Percentiles rank a stretch among this genome's conserved stretches.
Evolutionary conservation across 345 rosid genomes (phyloP).

Genomic region (Acer yangbiense): DNA sequence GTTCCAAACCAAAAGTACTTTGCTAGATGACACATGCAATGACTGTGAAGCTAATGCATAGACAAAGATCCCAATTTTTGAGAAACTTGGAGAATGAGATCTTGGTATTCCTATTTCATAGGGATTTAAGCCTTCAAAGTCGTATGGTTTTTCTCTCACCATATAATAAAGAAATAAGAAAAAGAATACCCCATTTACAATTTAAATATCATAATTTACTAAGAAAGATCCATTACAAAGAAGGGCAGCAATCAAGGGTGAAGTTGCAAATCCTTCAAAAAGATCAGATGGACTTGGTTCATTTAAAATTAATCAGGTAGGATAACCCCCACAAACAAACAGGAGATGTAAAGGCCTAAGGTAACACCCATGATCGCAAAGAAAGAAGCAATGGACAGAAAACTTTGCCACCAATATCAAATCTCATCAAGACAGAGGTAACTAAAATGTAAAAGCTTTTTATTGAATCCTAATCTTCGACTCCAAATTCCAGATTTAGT

Average conservation of each 20-base stretch:
- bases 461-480: neutral
- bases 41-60: neutral
- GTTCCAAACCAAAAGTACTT: too few relatives aligned
- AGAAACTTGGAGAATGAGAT: neutral
- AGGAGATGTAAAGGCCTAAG: neutral
- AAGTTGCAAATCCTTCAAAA: too few relatives aligned
- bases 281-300: too few relatives aligned
- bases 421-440: neutral
- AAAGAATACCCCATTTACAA: neutral
- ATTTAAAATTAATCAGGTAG: too few relatives aligned
- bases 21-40: too few relatives aligned
- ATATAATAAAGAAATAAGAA: neutral
- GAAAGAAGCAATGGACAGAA: neutral
- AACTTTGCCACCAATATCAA: neutral
- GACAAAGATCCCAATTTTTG: too few relatives aligned
- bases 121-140: neutral
- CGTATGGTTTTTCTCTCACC: neutral
- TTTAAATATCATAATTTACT: neutral
- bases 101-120: neutral
- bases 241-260: too few relatives aligned
- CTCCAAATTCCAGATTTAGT: neutral
- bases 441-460: neutral
- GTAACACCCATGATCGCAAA: neutral
- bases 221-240: too few relatives aligned
- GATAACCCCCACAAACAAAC: too few relatives aligned